Base-by-base conservation (phyloP, 345 rosid species). In the Gossypium mustelinum region DNA sequence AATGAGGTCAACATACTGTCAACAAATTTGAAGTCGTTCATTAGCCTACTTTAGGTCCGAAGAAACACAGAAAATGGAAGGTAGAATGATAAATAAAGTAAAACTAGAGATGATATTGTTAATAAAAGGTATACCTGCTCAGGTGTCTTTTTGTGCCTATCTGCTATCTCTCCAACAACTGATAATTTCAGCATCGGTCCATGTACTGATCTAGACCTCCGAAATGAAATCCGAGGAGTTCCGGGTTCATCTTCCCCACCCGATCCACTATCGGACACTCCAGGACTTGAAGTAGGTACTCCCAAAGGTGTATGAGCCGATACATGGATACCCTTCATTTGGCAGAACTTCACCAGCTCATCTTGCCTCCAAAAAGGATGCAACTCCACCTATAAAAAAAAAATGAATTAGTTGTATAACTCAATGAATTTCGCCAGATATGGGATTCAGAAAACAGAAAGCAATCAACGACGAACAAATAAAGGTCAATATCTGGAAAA, bases 311-410 rank as follows among this genome's bases (percentile, higher is more conserved):
- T 87, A 79, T 87, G 91, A 63, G 91, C 91, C 70, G 91, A 87
- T 20, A 87, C 91, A 79, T 87, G 91, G 77, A 87, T 87, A 56
- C 86, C 85, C 76, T 84, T 87, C 24, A 70, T 70, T 75, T 78
- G 87, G 78, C 91, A 87, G 76, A 84, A 87, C 82, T 85, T 87
- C 47, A 87, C 91, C 39, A 87, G 83, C 68, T 87, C 91, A 73
- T 87, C 87, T 73, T 87, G 91, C 82, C 91, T 82, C 91, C 91
- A 87, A 80, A 87, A 87, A 18, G 91, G 91, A 68, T 87, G 91
- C 83, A 87, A 77, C 77, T 87, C 89, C 69, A 84, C 87, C 91
- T 87, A 73, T 64, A 59, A 72, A 56, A 59, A 72, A 65, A 55
- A 70, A 39, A 44, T 16, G 27, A 73, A 74, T 70, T 50, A 76